phyloP scores from a whole-genome alignment of 2,329 filamentous ascomycete species.

The Alternaria postmessia region DNA sequence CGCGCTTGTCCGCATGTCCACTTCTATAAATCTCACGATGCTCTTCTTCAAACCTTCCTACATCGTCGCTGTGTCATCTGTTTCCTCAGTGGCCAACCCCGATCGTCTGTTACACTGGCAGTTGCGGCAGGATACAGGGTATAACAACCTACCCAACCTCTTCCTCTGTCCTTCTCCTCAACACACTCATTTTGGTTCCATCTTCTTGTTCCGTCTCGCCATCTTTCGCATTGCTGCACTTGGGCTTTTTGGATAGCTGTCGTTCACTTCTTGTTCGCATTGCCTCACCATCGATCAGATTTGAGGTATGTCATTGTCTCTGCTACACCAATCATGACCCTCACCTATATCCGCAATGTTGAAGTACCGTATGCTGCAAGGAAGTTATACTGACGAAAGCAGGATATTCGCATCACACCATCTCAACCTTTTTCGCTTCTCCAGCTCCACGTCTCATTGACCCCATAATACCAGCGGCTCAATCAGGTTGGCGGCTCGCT shows the following conservation, averaged over 20 bases:
- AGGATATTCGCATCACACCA: constrained; percentile 52
- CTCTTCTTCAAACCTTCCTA: constrained; percentile 20
- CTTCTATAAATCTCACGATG: constrained; percentile 19
- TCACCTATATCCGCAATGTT: neutral
- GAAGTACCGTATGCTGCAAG: neutral
- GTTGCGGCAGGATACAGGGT: constrained; percentile 30
- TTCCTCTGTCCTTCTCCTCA: constrained; percentile 24
- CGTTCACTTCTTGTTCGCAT: constrained; percentile 44
- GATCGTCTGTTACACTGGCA: constrained; percentile 19
- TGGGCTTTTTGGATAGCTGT: constrained; percentile 51
- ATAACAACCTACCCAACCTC: constrained; percentile 29
- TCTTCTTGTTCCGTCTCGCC: constrained; percentile 45
- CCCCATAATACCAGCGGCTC: constrained; percentile 10
- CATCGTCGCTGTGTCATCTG: constrained; percentile 7
- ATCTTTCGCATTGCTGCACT: constrained; percentile 51
- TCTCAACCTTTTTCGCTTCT: constrained; percentile 40
- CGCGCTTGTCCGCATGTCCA: constrained; percentile 8
- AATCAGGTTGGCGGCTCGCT: constrained; percentile 16
- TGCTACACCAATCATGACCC: neutral
- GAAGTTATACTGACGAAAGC: constrained; percentile 9
- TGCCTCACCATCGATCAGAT: constrained; percentile 38
- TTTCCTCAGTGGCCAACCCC: constrained; percentile 20
- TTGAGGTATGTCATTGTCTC: constrained; percentile 37
- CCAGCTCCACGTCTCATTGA: constrained; percentile 20
- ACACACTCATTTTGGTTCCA: constrained; percentile 51